phyloP scores from a whole-genome alignment of 306 rosid species.

The Lagenaria siceraria region DNA sequence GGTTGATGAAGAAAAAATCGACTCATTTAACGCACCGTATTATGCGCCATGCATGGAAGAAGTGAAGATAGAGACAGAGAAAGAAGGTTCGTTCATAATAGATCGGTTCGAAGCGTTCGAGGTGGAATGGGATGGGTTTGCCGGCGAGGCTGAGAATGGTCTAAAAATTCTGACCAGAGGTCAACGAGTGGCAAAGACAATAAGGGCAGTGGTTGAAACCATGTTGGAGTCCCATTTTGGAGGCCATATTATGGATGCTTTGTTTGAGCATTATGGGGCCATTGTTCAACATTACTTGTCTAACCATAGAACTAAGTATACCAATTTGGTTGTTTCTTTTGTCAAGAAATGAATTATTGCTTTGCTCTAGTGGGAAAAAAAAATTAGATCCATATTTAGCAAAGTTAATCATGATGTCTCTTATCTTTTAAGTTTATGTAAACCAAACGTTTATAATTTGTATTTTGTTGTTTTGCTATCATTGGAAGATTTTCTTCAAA shows the following conservation, averaged over 20 bases:
- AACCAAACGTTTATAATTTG: too few species aligned
- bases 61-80: slow-evolving; percentile 24
- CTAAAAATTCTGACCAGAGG: slow-evolving; percentile 17
- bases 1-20: slow-evolving; percentile 50
- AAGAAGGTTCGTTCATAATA: slow-evolving; percentile 55
- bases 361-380: too few species aligned
- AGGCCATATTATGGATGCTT: slow-evolving; percentile 27
- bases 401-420: too few species aligned
- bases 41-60: slow-evolving; percentile 61
- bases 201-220: slow-evolving; percentile 67
- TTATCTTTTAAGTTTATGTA: too few species aligned
- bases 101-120: slow-evolving; percentile 22
- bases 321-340: slow-evolving; percentile 45
- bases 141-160: background rate
- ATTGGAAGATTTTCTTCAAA: too few species aligned
- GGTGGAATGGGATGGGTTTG: slow-evolving; percentile 41
- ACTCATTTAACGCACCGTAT: slow-evolving; percentile 62
- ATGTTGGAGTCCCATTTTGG: slow-evolving; percentile 61
- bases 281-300: slow-evolving; percentile 36
- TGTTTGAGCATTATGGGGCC: slow-evolving; percentile 25
- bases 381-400: too few species aligned
- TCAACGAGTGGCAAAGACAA: slow-evolving; percentile 27
- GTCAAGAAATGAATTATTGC: background rate
- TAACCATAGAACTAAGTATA: slow-evolving; percentile 20
- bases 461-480: too few species aligned